A percentile compares a stretch with the other conserved stretches of the same genome.
Conservation (phyloP, 768 basidiomycete genomes). For the Dacryopinax spathularia region DNA sequence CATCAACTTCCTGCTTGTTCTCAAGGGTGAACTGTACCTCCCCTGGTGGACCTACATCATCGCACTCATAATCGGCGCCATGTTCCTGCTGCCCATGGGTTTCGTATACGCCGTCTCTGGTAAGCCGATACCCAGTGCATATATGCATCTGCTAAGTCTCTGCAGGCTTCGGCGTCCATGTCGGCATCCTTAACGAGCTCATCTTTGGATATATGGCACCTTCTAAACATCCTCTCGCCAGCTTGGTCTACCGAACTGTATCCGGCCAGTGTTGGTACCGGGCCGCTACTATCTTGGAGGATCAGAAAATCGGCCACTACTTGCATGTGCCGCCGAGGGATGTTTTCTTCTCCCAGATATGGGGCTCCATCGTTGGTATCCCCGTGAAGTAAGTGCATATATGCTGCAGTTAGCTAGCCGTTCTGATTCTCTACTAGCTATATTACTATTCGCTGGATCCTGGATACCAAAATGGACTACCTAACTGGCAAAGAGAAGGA, state of each 20-base stretch:
- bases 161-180: background rate
- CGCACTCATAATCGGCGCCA: slow-evolving; percentile 39
- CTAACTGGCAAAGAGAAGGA: background rate
- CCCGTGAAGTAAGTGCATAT: background rate
- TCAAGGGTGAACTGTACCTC: slow-evolving; percentile 46
- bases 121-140: background rate
- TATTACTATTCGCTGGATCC: slow-evolving; percentile 1
- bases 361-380: background rate
- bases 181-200: background rate
- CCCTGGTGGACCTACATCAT: slow-evolving; percentile 50
- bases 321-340: background rate
- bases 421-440: background rate
- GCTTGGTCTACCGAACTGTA: background rate
- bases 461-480: slow-evolving; percentile 2
- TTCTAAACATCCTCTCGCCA: background rate
- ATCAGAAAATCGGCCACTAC: slow-evolving; percentile 3
- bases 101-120: background rate
- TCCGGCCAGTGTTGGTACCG: slow-evolving; percentile 2
- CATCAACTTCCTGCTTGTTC: slow-evolving; percentile 39
- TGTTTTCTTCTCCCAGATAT: slow-evolving; percentile 1
- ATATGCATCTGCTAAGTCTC: background rate
- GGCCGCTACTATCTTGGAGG: background rate
- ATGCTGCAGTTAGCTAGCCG: background rate
- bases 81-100: slow-evolving; percentile 1
- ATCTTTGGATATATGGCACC: background rate